Evolutionary conservation across 441 rosid species (phyloP), one percentile per base, ranked within the genome.

Genomic region (Adansonia grandidieri): DNA sequence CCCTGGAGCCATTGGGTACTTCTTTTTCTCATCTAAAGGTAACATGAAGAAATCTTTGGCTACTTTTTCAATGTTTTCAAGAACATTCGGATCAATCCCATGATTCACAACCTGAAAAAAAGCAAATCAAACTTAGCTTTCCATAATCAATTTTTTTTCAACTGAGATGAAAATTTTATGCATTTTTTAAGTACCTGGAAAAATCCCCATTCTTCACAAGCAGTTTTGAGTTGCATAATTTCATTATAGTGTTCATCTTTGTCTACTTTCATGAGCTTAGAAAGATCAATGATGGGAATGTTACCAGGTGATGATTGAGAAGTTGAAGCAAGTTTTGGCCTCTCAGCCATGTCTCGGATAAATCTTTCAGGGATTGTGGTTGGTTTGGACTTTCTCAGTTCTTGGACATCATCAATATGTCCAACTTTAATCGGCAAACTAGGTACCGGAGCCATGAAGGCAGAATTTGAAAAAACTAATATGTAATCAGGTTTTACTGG

Each of bases 151-250:
- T 32, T 63, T 15, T 20, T 6, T 42, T 47, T 13, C 9, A 24
- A 63, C 15, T 60, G 8, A 50, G 6, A 17, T 6, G 5, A 62
- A 40, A 50, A 28, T 1, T 11, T 14, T 4, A 15, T 2, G 20
- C 63, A 20, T 8, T 50, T 69, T 61, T 22, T 28, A 28, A 45
- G 9, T 78, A 91, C 95, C 92, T 91, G 92, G 72, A 91, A 91
- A 76, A 91, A 89, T 69, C 95, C 91, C 95, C 95, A 91, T 51
- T 89, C 88, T 79, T 88, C 82, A 83, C 92, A 87, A 77, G 95
- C 95, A 75, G 86, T 80, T 42, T 81, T 81, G 56, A 91, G 87
- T 66, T 84, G 79, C 60, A 81, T 69, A 71, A 88, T 80, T 81
- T 88, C 92, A 22, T 24, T 62, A 63, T 75, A 22, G 58, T 75